Base-by-base conservation (phyloP, 176 grass and related monocot genomes). In the Carex littledalei region DNA sequence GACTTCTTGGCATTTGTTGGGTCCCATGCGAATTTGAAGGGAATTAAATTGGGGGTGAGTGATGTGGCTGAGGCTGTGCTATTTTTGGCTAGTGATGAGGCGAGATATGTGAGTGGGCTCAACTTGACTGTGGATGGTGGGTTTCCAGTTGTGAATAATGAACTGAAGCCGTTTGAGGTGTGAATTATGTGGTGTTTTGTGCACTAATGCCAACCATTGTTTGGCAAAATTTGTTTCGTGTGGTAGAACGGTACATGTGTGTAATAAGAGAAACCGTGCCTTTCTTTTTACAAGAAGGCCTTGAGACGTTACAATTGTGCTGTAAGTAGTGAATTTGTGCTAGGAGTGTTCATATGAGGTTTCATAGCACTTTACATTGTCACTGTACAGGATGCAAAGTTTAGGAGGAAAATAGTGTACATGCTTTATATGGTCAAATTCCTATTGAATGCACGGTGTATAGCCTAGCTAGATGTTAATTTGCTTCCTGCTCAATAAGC, bases 51-150 rank as follows among this genome's bases (percentile, higher is more conserved):
- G 53, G 52, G 68, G 14, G 83, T 85, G 0, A 41, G 70, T 13
- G 95, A 98, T 79, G 84, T 98, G 5, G 91, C 95, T 8, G 21
- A 93, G 47, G 89, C 91, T 1, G 91, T 91, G 87, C 86, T 96
- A 3, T 96, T 86, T 89, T 16, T 96, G 89, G 94, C 94, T 1
- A 96, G 94, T 52, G 94, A 96, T 9, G 94, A 96, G 24, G 89
- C 89, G 0, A 93, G 80, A 81, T 96, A 93, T 76, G 34, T 96
- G 39, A 96, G 91, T 24, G 94, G 85, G 18, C 89, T 93, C 53
- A 96, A 96, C 85, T 91, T 93, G 50, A 53, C 86, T 16, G 81
- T 96, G 8, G 89, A 96, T 43, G 94, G 94, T 3, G 91, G 91
- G 2, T 84, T 96, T 78, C 84, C 89, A 0, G 57, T 70, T 8